Evolutionary conservation across 352 stramenopile species (phyloP).

Genomic region (Peronospora belbahrii): DNA sequence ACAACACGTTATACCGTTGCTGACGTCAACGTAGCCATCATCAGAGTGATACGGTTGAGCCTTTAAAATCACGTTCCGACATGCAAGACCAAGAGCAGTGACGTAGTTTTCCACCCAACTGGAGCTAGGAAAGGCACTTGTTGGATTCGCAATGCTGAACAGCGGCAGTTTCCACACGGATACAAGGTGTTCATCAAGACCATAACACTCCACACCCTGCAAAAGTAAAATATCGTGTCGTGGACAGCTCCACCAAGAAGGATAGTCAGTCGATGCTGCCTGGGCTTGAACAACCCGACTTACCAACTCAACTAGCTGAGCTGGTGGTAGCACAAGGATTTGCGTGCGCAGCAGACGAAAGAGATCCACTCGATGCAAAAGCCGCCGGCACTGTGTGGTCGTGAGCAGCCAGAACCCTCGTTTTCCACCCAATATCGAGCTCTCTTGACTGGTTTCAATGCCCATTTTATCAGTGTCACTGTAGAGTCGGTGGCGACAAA

Average conservation of each 20-base stretch:
- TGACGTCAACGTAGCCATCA: slow-evolving; percentile 10
- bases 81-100: slow-evolving; percentile 28
- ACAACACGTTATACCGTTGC: slow-evolving; percentile 2
- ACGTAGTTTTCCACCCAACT: slow-evolving; percentile 82
- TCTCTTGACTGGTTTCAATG: slow-evolving; percentile 16
- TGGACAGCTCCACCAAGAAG: slow-evolving; percentile 68
- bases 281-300: slow-evolving; percentile 39
- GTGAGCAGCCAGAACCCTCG: slow-evolving; percentile 58
- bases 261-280: slow-evolving; percentile 30
- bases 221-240: slow-evolving; percentile 74
- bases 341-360: slow-evolving; percentile 68
- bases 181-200: slow-evolving; percentile 58
- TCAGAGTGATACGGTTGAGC: slow-evolving; percentile 6
- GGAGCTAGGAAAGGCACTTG: slow-evolving; percentile 35
- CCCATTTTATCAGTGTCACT: slow-evolving; percentile 1
- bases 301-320: slow-evolving; percentile 54
- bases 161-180: slow-evolving; percentile 62
- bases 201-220: slow-evolving; percentile 78
- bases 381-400: slow-evolving; percentile 40
- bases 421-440: slow-evolving; percentile 57
- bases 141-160: slow-evolving; percentile 42
- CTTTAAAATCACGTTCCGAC: slow-evolving; percentile 29
- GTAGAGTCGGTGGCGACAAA: slow-evolving; percentile 36
- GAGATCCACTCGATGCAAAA: slow-evolving; percentile 74
- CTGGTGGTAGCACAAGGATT: slow-evolving; percentile 55